These are phyloP conservation scores for Diaporthe caulivora DNA, from an alignment of 2,329 filamentous ascomycete species.

Conservation along the genomic window DNA sequence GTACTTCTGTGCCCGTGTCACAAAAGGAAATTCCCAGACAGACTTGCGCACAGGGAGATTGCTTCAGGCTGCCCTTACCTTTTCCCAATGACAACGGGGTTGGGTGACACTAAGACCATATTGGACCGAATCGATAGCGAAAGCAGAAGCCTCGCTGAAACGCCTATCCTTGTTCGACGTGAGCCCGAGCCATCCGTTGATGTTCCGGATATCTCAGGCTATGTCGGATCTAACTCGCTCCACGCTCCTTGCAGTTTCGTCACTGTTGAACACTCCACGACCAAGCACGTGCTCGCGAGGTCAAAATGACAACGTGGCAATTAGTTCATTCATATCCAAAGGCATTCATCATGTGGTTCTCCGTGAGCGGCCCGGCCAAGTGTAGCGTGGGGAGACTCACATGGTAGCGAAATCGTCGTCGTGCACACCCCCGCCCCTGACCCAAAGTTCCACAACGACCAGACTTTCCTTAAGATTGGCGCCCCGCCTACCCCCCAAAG, in stretches of 20 bases:
- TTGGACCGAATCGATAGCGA: background rate
- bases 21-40: background rate
- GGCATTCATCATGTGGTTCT: background rate
- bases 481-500: constrained; percentile 18
- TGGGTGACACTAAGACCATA: background rate
- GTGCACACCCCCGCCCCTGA: constrained; percentile 5
- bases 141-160: background rate
- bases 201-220: background rate
- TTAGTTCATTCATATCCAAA: background rate
- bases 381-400: background rate
- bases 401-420: constrained; percentile 25
- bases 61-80: background rate
- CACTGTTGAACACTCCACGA: background rate
- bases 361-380: constrained; percentile 3
- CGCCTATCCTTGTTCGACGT: background rate
- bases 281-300: background rate
- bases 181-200: background rate
- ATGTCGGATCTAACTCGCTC: background rate
- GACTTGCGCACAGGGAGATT: background rate
- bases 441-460: constrained; percentile 25
- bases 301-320: background rate
- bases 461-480: constrained; percentile 10
- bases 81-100: background rate
- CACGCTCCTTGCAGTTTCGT: background rate
- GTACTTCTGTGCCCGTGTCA: too few relatives aligned